A percentile compares a stretch with the other conserved stretches of the same genome.
phyloP scores from a whole-genome alignment of 306 rosid species.

The Ochetophila trinervis region DNA sequence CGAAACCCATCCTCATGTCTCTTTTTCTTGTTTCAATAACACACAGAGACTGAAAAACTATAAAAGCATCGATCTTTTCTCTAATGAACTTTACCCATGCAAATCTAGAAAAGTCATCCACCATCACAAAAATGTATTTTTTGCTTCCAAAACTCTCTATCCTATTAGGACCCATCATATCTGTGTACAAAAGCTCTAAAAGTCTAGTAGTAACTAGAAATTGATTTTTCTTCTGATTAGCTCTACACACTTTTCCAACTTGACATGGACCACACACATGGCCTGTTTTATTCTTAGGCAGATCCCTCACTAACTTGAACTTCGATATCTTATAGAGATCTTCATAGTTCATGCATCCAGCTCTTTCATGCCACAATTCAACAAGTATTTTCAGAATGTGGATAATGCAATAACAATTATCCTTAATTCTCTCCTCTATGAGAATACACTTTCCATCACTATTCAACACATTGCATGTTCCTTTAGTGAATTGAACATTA shows the following conservation, averaged over 20 bases:
- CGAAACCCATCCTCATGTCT: no score
- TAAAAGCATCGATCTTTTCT: not conserved
- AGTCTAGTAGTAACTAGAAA: not conserved
- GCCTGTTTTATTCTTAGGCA: not conserved
- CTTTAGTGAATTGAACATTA: no score
- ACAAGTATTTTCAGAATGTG: no score
- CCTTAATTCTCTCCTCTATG: no score
- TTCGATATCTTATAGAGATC: not conserved
- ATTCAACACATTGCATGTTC: no score
- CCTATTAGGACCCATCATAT: not conserved
- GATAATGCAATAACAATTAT: no score
- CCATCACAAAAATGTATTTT: not conserved
- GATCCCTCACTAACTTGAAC: no score
- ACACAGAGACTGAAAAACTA: no score
- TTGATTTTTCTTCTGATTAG: not conserved
- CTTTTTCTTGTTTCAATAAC: no score
- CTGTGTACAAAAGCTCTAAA: not conserved
- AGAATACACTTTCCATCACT: no score
- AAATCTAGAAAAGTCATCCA: not conserved
- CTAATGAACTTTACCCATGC: not conserved
- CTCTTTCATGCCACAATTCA: not conserved
- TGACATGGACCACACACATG: not conserved
- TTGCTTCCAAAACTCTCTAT: not conserved
- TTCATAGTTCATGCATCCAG: not conserved
- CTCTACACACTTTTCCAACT: no score